Conservation (phyloP, 306 rosid genomes). For the Ziziphus jujuba region DNA sequence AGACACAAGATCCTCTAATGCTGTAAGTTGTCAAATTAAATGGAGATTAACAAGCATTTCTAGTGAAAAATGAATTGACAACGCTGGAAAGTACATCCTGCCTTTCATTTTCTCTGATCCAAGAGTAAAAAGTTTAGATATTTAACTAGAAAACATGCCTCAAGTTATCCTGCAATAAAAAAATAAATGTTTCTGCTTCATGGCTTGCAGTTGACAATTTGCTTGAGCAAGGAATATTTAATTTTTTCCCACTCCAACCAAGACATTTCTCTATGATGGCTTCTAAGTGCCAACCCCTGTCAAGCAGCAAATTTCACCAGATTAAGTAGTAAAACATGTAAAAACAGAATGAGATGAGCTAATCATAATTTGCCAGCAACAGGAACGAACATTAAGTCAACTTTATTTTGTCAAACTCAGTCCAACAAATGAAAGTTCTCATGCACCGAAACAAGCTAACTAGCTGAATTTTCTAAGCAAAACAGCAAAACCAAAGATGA, state of each 20-base stretch:
- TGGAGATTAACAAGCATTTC: background rate
- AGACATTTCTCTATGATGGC: constrained; percentile 86
- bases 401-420: background rate
- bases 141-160: constrained; percentile 37
- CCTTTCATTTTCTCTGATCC: constrained; percentile 29
- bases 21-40: background rate
- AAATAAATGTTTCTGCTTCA: constrained; percentile 90
- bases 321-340: background rate
- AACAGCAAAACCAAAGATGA: background rate
- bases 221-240: constrained; percentile 72
- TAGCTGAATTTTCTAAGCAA: background rate
- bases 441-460: background rate
- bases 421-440: constrained; percentile 5
- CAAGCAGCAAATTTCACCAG: background rate
- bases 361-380: too few species aligned
- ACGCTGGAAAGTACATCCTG: background rate
- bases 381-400: background rate
- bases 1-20: background rate
- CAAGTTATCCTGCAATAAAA: constrained; percentile 56
- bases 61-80: too few species aligned
- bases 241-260: constrained; percentile 69
- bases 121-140: constrained; percentile 12
- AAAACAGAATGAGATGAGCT: background rate
- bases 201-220: constrained; percentile 74
- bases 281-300: constrained; percentile 87